Percentiles rank a stretch among this genome's conserved stretches.
phyloP scores from a whole-genome alignment of 2,329 filamentous ascomycete species.

The Alternaria ethzedia region DNA sequence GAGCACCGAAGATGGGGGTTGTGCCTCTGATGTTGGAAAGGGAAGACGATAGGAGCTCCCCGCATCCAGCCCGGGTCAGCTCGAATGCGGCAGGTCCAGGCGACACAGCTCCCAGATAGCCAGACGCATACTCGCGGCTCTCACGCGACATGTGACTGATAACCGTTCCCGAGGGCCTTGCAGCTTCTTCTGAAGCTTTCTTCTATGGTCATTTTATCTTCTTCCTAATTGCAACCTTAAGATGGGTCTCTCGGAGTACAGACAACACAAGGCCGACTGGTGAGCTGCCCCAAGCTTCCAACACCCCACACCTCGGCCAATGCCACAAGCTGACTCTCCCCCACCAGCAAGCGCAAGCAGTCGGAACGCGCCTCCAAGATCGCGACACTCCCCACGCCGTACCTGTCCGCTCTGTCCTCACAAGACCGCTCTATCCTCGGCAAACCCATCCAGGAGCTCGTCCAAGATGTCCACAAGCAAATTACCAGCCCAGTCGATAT shows the following conservation, averaged over 20 bases:
- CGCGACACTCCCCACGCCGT: conserved; percentile 67
- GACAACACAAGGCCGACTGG: conserved; percentile 76
- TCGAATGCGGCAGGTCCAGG: conserved; percentile 13
- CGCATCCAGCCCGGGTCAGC: conserved; percentile 9
- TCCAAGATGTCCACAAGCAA: conserved; percentile 76
- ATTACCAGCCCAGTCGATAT: conserved; percentile 71
- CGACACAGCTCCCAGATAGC: conserved; percentile 12
- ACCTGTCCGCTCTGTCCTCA: conserved; percentile 69
- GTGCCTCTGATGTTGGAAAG: background rate
- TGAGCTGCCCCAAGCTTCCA: conserved; percentile 50
- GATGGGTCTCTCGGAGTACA: conserved; percentile 67
- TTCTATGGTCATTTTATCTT: background rate
- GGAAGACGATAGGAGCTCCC: conserved; percentile 9
- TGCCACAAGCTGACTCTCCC: conserved; percentile 17
- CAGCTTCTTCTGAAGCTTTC: background rate
- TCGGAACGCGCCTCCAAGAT: conserved; percentile 75
- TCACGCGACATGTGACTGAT: conserved; percentile 20
- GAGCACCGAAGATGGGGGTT: background rate
- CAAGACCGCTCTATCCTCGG: conserved; percentile 72
- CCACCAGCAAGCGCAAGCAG: conserved; percentile 80
- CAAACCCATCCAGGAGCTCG: conserved; percentile 77
- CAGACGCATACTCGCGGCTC: conserved; percentile 13
- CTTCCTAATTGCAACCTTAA: conserved; percentile 32
- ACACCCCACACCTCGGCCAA: conserved; percentile 8
- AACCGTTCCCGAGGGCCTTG: conserved; percentile 7